phyloP scores from a whole-genome alignment of 1,139 yeast genomes.

The Magnusiomyces paraingens region DNA sequence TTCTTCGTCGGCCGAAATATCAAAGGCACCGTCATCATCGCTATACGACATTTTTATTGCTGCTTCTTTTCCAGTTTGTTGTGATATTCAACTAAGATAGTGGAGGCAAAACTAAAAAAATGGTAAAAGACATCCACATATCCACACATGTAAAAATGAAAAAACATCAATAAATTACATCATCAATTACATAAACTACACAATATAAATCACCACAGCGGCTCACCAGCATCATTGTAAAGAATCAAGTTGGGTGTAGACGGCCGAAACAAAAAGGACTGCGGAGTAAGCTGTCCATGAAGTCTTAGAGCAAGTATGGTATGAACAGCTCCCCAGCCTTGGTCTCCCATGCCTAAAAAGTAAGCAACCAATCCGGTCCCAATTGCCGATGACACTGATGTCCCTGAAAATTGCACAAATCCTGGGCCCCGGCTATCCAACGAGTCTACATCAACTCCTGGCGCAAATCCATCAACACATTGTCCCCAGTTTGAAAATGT shows the following conservation, averaged over 20 bases:
- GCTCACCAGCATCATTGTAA: constrained; percentile 38
- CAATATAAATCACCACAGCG: constrained; percentile 28
- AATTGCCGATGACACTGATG: constrained; percentile 83
- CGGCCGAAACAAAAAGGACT: constrained; percentile 23
- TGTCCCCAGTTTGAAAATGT: constrained; percentile 81
- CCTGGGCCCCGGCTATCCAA: constrained; percentile 18
- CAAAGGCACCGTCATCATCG: constrained; percentile 46
- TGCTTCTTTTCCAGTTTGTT: too few relatives aligned
- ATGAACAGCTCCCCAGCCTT: constrained; percentile 39
- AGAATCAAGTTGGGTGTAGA: constrained; percentile 38
- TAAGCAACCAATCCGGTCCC: constrained; percentile 70
- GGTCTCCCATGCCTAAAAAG: constrained; percentile 54
- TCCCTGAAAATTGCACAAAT: constrained; percentile 59
- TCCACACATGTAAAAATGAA: too few relatives aligned
- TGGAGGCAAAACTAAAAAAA: too few relatives aligned
- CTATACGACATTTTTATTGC: constrained; percentile 15
- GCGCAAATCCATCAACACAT: constrained; percentile 78
- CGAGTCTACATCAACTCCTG: constrained; percentile 66
- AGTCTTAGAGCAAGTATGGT: constrained; percentile 15
- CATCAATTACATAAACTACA: too few relatives aligned
- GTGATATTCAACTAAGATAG: too few relatives aligned
- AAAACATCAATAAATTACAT: too few relatives aligned
- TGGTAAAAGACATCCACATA: too few relatives aligned
- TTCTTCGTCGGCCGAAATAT: constrained; percentile 48
- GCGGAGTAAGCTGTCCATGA: not conserved